Evolutionary conservation across 139 green algal species (phyloP), one percentile per base, ranked within the genome.

Genomic region (Raphidocelis subcapitata): DNA sequence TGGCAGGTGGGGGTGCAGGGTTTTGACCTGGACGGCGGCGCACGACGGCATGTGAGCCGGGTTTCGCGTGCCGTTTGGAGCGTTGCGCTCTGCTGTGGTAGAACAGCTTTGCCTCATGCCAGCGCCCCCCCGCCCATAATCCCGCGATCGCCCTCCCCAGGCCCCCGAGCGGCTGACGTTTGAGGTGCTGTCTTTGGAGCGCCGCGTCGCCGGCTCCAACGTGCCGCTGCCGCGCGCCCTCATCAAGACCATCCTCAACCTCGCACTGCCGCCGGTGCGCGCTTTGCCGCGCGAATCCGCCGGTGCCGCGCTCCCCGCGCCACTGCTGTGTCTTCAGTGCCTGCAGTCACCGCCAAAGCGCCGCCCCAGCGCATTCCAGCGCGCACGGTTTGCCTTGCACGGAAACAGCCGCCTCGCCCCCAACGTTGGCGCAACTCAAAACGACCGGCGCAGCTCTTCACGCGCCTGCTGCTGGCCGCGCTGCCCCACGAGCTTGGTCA

Each of bases 171-270:
- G 63, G 8, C 29, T 72, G 28, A 49, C 44, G 33, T 90, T 92
- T 62, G 74, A 92, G 67, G 81, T 92, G 47, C 44, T 82, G 29
- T 66, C 75, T 29, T 74, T 92, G 64, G 65, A 78, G 23, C 69
- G 84, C 47, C 10, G 33, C 23, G 72, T 72, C 0, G 28, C 66
- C 33, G 72, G 72, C n/a, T 60, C 63, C 36, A 75, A 65, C 52
- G 72, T 92, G 33, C 87, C 87, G n/a, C 80, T 92, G 81, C 87
- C 87, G n/a, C 72, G 74, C 31, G 79, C 81, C 12, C 65, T 92
- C 35, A 79, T 92, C 55, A 77, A 77, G 24, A 75, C 44, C 26
- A 1, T 72, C 37, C 72, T 85, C 61, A 87, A 79, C 46, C 24
- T 79, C 37, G 56, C 90, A 32, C 76, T 92, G 64, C 75, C 69